Evolutionary conservation across 805 yeast species (phyloP), one percentile per base, ranked within the genome.

Genomic region (Hagleromyces aurorensis): DNA sequence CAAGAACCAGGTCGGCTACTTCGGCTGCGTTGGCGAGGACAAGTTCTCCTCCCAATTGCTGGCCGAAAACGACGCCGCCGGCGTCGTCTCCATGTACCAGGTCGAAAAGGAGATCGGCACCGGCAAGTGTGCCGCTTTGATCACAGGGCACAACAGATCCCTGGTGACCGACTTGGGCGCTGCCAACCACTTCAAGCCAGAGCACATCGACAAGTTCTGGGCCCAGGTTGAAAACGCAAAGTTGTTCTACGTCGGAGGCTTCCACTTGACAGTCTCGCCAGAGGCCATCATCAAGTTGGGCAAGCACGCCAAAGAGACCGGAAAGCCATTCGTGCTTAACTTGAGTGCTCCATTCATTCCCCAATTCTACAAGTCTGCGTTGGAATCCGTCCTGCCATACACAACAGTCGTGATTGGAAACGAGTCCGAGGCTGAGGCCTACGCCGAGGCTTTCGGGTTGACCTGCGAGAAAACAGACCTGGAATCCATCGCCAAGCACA

Each of bases 51-150:
- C 79, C 38, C 74, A 77, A 59, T 72, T 91, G 59, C 62, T 67
- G 31, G 76, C 73, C 51, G 97, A 96, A 60, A 91, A 91, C 65
- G 65, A 70, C 32, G 64, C 73, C 37, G 95, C 93, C 48, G 98
- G 98, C 50, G 84, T 91, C 46, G 67, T 72, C 55, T 78, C 96
- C 33, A 70, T 75, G 43, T 91, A 91, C 70, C 81, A 78, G 71
- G 75, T 83, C 48, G 86, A 80, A 57, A 71, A 70, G 23, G 74
- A 69, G 34, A 57, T 70, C 44, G 82, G 86, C 48, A 91, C 99
- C 36, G 99, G 99, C 55, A 89, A 89, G 60, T 91, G 99, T 69
- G 99, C 96, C 33, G 97, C 95, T 42, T 70, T 91, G 57, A 81
- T 91, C 59, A 76, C 76, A 33, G 94, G 91, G 33, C 72, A 70